Conservation (phyloP, 2,329 filamentous ascomycete genomes). For the Trichoderma atrobrunneum region DNA sequence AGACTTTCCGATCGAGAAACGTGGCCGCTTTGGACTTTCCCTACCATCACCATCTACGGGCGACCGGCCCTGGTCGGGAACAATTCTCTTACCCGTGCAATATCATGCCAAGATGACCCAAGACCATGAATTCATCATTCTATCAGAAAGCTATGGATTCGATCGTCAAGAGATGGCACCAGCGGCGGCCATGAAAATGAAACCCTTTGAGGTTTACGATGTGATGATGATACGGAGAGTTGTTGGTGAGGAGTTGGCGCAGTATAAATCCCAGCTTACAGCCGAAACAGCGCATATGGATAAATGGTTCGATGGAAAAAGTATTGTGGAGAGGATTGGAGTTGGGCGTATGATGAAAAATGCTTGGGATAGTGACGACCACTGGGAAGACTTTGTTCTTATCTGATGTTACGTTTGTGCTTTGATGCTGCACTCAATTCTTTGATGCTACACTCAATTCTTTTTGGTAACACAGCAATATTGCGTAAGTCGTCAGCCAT, state of each 20-base stretch:
- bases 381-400: conserved; percentile 15
- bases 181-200: not conserved
- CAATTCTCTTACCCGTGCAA: conserved; percentile 4
- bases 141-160: conserved; percentile 16
- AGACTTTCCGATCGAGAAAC: not conserved
- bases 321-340: conserved; percentile 6
- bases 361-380: not conserved
- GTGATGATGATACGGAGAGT: conserved; percentile 15
- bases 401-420: not conserved
- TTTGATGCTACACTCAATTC: too few relatives aligned
- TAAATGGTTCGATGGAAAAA: not conserved
- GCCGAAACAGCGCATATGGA: not conserved
- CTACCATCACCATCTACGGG: not conserved
- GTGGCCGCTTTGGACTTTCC: conserved; percentile 9
- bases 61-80: conserved; percentile 9
- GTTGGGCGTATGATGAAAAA: conserved; percentile 8
- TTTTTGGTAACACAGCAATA: not conserved
- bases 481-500: not conserved
- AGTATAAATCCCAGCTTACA: not conserved
- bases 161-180: conserved; percentile 9
- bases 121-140: conserved; percentile 11
- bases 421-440: not conserved
- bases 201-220: conserved; percentile 3
- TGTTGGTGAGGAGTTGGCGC: not conserved
- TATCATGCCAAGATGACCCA: conserved; percentile 10